Evolutionary conservation across 2,329 filamentous ascomycete genomes (phyloP).

Genomic region (Aspergillus tanneri): DNA sequence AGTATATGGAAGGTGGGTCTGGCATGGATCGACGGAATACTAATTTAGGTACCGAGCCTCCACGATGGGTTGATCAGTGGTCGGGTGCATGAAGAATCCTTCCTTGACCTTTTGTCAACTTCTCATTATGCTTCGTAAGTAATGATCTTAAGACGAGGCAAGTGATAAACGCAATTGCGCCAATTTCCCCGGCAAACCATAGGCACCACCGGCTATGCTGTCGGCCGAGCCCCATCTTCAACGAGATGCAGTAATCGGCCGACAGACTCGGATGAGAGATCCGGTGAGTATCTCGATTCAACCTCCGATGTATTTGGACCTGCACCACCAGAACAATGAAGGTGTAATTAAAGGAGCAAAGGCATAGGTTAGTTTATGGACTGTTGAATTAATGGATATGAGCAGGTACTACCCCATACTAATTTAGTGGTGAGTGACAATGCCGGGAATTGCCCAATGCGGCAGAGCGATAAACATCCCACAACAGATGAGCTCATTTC

Average conservation of each 20-base stretch:
- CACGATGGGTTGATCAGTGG: neutral
- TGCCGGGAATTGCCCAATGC: neutral
- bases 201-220: slow-evolving; percentile 23
- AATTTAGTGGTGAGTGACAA: neutral
- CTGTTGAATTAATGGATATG: too few species aligned
- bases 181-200: slow-evolving; percentile 30
- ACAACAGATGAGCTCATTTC: slow-evolving; percentile 17
- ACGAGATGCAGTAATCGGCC: slow-evolving; percentile 21
- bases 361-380: too few species aligned
- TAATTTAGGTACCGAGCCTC: neutral
- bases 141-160: slow-evolving; percentile 6
- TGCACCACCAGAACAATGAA: neutral
- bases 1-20: neutral
- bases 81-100: neutral
- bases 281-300: too few species aligned
- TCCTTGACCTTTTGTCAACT: neutral
- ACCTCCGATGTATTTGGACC: too few species aligned
- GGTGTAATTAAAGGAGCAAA: neutral
- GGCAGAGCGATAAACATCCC: slow-evolving; percentile 27
- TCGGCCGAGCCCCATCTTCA: slow-evolving; percentile 25
- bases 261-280: slow-evolving; percentile 19
- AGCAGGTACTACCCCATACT: too few species aligned
- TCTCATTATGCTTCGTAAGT: slow-evolving; percentile 1
- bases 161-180: slow-evolving; percentile 31
- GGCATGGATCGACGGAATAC: neutral